phyloP scores from a whole-genome alignment of 1,284 basidiomycete species.

The Heterobasidion annosum region DNA sequence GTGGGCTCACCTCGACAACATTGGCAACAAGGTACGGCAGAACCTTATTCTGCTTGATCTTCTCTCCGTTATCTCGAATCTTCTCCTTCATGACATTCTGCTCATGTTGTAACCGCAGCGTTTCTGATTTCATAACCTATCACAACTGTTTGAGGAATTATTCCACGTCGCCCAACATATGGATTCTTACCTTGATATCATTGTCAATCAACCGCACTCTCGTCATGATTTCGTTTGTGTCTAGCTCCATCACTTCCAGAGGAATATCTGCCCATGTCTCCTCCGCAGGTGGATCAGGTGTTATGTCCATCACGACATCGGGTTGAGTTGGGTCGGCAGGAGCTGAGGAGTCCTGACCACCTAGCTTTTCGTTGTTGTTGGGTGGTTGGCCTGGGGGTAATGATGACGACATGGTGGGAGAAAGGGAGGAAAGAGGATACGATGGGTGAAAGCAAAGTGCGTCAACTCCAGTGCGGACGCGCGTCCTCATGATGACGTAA shows the following conservation, averaged over 20 bases:
- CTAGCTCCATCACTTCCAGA: slow-evolving; percentile 65
- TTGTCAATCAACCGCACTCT: slow-evolving; percentile 89
- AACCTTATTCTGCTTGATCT: slow-evolving; percentile 99
- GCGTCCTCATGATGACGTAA: slow-evolving; percentile 6
- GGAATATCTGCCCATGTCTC: slow-evolving; percentile 82
- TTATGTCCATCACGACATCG: slow-evolving; percentile 59
- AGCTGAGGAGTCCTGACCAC: slow-evolving; percentile 33
- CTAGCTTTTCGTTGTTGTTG: slow-evolving; percentile 35
- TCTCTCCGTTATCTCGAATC: slow-evolving; percentile 96
- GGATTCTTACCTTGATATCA: slow-evolving; percentile 71
- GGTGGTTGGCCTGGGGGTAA: slow-evolving; percentile 49
- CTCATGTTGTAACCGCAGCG: slow-evolving; percentile 86
- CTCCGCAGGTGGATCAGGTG: slow-evolving; percentile 57
- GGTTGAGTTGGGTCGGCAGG: slow-evolving; percentile 23
- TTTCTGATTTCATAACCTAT: slow-evolving; percentile 96
- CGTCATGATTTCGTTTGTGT: slow-evolving; percentile 79
- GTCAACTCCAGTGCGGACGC: slow-evolving; percentile 5
- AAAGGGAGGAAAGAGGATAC: slow-evolving; percentile 9
- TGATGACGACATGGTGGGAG: slow-evolving; percentile 50
- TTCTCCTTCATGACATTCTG: slow-evolving; percentile 96
- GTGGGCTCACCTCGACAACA: slow-evolving; percentile 73
- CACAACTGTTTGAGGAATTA: not conserved
- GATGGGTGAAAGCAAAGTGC: not conserved
- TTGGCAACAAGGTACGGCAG: slow-evolving; percentile 97
- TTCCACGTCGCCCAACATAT: not conserved